Conservation (phyloP, 768 basidiomycete species). For the Agaricus sinodeliciosus region DNA sequence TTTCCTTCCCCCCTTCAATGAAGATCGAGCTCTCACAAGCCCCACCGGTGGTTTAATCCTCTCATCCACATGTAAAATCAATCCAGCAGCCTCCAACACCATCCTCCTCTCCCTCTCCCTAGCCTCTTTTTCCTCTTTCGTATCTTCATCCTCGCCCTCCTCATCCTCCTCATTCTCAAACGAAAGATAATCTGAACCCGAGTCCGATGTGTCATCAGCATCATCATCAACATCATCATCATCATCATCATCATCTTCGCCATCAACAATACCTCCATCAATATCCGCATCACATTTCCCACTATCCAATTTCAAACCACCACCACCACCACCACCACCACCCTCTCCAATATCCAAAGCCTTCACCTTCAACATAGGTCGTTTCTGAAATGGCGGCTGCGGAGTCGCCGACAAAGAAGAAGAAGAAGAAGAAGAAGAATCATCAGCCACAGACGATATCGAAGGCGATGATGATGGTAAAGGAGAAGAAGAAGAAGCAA, state of each 20-base stretch:
- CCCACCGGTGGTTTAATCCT: constrained; percentile 40
- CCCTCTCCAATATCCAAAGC: no score
- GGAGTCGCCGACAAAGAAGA: no score
- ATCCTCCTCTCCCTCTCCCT: constrained; percentile 72
- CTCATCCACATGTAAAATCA: constrained; percentile 64
- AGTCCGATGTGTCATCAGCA: constrained; percentile 14
- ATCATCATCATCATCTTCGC: no score
- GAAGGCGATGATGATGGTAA: not conserved
- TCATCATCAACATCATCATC: no score
- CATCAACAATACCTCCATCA: no score
- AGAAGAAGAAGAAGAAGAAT: no score
- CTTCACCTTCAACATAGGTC: no score
- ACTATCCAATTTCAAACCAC: no score
- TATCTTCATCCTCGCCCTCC: constrained; percentile 32
- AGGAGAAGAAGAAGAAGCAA: not conserved
- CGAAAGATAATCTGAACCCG: constrained; percentile 29
- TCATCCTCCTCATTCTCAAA: constrained; percentile 33
- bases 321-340: no score
- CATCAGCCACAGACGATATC: not conserved
- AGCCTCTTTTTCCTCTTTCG: constrained; percentile 45
- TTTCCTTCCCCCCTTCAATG: constrained; percentile 11
- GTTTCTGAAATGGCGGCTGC: no score
- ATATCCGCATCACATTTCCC: no score
- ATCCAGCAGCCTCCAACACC: constrained; percentile 84
- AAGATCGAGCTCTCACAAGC: constrained; percentile 23